Evolutionary conservation across 306 rosid species (phyloP).

Genomic region (Urtica urens): DNA sequence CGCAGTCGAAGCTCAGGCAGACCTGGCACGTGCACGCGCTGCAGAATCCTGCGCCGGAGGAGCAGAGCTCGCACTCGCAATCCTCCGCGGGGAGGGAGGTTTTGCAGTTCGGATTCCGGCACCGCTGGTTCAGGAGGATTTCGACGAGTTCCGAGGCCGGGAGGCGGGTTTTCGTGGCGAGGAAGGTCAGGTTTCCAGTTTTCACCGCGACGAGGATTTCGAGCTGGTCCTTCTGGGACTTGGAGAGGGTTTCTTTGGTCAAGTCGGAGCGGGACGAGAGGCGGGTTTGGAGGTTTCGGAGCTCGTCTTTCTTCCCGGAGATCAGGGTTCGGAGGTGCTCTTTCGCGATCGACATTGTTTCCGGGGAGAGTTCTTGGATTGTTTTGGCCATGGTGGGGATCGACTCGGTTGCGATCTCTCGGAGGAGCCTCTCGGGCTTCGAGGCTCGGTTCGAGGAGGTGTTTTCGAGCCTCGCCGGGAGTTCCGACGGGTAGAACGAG

Average conservation of each 20-base stretch:
- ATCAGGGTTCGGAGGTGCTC: conserved; percentile 66
- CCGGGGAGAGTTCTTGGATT: conserved; percentile 67
- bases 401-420: conserved; percentile 55
- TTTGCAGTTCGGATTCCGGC: conserved; percentile 73
- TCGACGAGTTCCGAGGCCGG: conserved; percentile 53
- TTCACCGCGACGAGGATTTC: conserved; percentile 67
- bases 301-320: conserved; percentile 69
- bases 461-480: conserved; percentile 67
- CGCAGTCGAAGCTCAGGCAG: conserved; percentile 92
- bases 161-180: conserved; percentile 38
- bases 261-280: conserved; percentile 78
- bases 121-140: conserved; percentile 61
- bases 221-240: conserved; percentile 58
- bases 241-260: conserved; percentile 59
- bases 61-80: conserved; percentile 92
- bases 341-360: conserved; percentile 35
- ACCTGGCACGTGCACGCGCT: conserved; percentile 93
- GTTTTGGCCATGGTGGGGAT: conserved; percentile 36
- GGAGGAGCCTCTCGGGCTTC: conserved; percentile 59
- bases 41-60: conserved; percentile 74
- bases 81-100: conserved; percentile 79
- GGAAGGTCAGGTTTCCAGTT: conserved; percentile 63
- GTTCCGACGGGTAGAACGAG: conserved; percentile 85
- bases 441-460: conserved; percentile 33
- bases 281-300: conserved; percentile 46